A percentile compares a stretch with the other conserved stretches of the same genome.
Evolutionary conservation across 768 basidiomycete genomes (phyloP).

Genomic region (Podaxis rugospora): DNA sequence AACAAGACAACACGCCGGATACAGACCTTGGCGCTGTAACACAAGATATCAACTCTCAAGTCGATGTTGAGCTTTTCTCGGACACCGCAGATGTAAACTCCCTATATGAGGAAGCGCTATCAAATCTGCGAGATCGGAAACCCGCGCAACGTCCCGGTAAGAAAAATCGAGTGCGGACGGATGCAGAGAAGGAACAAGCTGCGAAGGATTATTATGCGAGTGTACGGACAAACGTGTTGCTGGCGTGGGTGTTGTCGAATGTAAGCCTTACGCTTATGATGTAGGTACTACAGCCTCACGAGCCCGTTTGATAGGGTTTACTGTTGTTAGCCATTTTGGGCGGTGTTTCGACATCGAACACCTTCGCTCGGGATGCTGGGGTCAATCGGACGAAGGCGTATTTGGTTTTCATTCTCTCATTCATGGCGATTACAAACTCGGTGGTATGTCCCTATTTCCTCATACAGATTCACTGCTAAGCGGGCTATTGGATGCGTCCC

Average conservation of each 20-base stretch:
- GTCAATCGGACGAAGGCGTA: constrained; percentile 66
- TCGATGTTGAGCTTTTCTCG: constrained; percentile 83
- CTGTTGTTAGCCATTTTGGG: constrained; percentile 67
- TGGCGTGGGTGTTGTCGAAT: constrained; percentile 83
- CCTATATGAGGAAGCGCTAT: constrained; percentile 80
- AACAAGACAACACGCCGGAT: constrained; percentile 72
- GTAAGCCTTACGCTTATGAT: constrained; percentile 31
- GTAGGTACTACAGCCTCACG: not conserved
- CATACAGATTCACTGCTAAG: not conserved
- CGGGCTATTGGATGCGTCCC: not conserved
- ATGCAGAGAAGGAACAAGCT: constrained; percentile 64
- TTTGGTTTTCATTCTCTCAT: constrained; percentile 74
- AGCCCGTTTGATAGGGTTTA: constrained; percentile 45
- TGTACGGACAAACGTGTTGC: constrained; percentile 77
- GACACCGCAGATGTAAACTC: constrained; percentile 79
- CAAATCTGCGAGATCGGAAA: constrained; percentile 49
- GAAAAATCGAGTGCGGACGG: constrained; percentile 26
- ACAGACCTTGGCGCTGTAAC: constrained; percentile 81
- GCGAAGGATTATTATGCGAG: constrained; percentile 87
- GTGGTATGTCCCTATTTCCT: constrained; percentile 35
- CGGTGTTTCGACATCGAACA: constrained; percentile 48
- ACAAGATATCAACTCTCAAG: constrained; percentile 75
- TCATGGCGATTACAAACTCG: constrained; percentile 74
- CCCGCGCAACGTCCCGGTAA: constrained; percentile 25
- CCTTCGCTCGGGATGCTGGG: constrained; percentile 48